Evolutionary conservation across 257 asterid species (phyloP), one percentile per base, ranked within the genome.

Genomic region (Ligustrum vulgare): DNA sequence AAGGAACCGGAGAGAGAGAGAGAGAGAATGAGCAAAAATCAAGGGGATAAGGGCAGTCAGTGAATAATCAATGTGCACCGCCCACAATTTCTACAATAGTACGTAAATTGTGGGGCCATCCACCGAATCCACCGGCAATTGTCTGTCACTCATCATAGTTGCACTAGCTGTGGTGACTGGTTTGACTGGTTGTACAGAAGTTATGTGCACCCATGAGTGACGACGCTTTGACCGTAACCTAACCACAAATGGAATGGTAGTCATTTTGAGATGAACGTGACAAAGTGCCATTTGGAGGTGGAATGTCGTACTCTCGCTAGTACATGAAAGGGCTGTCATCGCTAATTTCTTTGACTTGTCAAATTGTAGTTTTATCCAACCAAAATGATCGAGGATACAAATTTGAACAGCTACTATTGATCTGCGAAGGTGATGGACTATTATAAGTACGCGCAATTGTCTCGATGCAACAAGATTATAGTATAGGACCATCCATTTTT

Each of bases 51-150:
- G 25, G 25, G 4, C 13, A 56, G 13, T 20, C 12, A n/a, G 20
- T 56, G 62, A n/a, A n/a, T n/a, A 54, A n/a, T 54, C 63, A n/a
- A 8, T 6, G 63, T 54, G 63, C 63, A 56, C 64, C 64, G 64
- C 64, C 64, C 32, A 20, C 64, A 56, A 56, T 56, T 22, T 56
- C 64, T 56, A 7, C 32, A 8, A 8, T 51, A 51, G 62, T 54
- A 8, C 63, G 12, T 2, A 56, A 54, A 56, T 7, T 56, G 64
- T 56, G 11, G 64, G 64, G 20, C 64, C 64, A 20, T 56, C 64
- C 63, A 51, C 60, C 60, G 60, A 51, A n/a, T 51, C 62, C 20
- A 56, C 64, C 28, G 64, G 64, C 64, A n/a, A 56, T 8, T n/a
- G 64, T 20, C 31, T 8, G 64, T n/a, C 64, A 6, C 31, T 8